Base-by-base conservation (phyloP, 1,284 basidiomycete genomes). In the Apiotrichum mycotoxinovorans region DNA sequence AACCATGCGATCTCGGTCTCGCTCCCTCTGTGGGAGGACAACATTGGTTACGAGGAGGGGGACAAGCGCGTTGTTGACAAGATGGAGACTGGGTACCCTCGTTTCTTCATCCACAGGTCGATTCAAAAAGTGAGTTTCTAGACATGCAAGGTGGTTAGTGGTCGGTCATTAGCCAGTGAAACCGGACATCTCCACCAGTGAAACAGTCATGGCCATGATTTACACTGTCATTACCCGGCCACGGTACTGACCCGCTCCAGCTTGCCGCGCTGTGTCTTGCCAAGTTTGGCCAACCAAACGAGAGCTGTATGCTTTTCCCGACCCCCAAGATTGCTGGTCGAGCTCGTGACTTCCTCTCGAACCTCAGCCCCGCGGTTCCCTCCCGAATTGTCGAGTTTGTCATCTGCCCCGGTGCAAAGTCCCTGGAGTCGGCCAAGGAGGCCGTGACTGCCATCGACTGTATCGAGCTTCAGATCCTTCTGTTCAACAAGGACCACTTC, bases 1-100 rank as follows among this genome's bases (percentile, higher is more conserved):
- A 83, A 87, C 5, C 96, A 98, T 71, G 96, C 96, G 38, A 92
- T 98, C 60, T 95, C 92, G 1, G 94, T 98, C n/a, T 97, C 93
- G 9, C 82, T 98, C 0, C 96, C 96, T 0, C 91, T 84, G 20
- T 98, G 95, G 95, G 80, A 81, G 51, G 96, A 98, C 77, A 92
- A 89, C 66, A 84, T 98, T 47, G 94, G 83, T 15, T 99, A 98
- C 67, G 95, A 98, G 75, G 88, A 93, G 68, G 92, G 92, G 15
- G 85, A 88, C n/a, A 84, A 86, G 66, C 83, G 91, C 37, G 86
- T 98, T 8, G 73, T 88, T 2, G 83, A 89, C 55, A 81, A 79
- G 18, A 94, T 98, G 92, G 83, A 89, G 55, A 86, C 87, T 5
- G 96, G 95, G n/a, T 99, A 98, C 72, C 96, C 96, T 0, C 81